Conservation (phyloP, 192 early-diverging fungal species). For the Umbelopsis sp. region DNA sequence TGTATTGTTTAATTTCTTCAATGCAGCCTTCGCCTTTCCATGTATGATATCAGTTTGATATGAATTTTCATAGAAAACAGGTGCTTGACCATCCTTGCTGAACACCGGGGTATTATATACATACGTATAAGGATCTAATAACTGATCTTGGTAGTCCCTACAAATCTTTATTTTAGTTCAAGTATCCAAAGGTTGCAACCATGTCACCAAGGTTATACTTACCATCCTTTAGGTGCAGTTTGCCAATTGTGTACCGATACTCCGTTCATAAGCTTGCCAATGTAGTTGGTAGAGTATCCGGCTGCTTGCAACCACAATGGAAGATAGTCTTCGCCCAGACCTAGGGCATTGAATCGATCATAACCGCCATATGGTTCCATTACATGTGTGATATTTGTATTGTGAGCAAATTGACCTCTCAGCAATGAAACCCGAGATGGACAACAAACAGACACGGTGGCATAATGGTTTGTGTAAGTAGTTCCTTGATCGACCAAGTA, state of each 20-base stretch:
- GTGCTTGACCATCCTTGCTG: slow-evolving; percentile 55
- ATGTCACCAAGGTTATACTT: neutral
- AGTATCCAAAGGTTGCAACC: no score
- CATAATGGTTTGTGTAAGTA: slow-evolving; percentile 61
- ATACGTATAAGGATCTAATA: slow-evolving; percentile 63
- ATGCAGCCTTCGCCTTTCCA: slow-evolving; percentile 49
- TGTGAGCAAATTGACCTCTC: slow-evolving; percentile 67
- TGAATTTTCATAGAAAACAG: slow-evolving; percentile 46
- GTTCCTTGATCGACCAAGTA: slow-evolving; percentile 62
- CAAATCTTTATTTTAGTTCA: no score
- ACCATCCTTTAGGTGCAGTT: slow-evolving; percentile 36
- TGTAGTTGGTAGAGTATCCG: slow-evolving; percentile 67
- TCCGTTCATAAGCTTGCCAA: slow-evolving; percentile 72
- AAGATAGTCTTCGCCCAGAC: slow-evolving; percentile 49
- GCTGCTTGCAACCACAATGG: slow-evolving; percentile 56
- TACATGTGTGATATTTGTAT: slow-evolving; percentile 53
- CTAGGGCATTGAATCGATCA: slow-evolving; percentile 39
- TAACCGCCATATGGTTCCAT: slow-evolving; percentile 45
- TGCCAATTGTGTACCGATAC: slow-evolving; percentile 40
- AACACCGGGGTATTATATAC: slow-evolving; percentile 60
- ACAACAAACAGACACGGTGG: slow-evolving; percentile 66
- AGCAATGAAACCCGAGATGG: slow-evolving; percentile 62
- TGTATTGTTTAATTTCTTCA: slow-evolving; percentile 45
- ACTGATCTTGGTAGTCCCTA: slow-evolving; percentile 25
- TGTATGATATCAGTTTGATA: slow-evolving; percentile 62